These are phyloP conservation scores for Dioszegia aurantiaca DNA, from an alignment of 768 basidiomycete species.

Conservation along the genomic window DNA sequence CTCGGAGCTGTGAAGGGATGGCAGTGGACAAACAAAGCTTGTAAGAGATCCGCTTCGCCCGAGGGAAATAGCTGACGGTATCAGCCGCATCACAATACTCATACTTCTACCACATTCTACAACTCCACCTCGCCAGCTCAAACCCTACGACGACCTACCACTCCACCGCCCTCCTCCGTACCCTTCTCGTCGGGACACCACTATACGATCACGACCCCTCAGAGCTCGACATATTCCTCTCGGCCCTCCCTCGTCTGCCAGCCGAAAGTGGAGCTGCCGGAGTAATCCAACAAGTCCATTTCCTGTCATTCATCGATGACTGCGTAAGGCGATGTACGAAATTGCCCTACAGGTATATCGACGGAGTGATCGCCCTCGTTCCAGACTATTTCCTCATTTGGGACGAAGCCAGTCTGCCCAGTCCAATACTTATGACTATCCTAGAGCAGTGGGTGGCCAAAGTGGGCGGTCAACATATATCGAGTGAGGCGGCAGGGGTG, in stretches of 20 bases:
- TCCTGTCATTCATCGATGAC: conserved; percentile 72
- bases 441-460: conserved; percentile 75
- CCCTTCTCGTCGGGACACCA: conserved; percentile 68
- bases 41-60: conserved; percentile 54
- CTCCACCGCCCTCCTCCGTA: conserved; percentile 61
- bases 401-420: conserved; percentile 52
- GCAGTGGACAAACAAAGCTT: conserved; percentile 69
- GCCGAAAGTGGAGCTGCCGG: conserved; percentile 54
- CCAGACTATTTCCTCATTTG: conserved; percentile 29
- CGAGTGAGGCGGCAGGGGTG: conserved; percentile 64
- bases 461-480: conserved; percentile 59
- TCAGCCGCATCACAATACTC: conserved; percentile 57
- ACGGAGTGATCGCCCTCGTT: conserved; percentile 59
- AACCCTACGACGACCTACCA: conserved; percentile 59
- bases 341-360: conserved; percentile 81
- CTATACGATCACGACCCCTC: conserved; percentile 73
- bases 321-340: conserved; percentile 77
- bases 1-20: conserved; percentile 77
- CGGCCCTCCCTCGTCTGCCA: conserved; percentile 59
- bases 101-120: conserved; percentile 70
- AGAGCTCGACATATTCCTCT: conserved; percentile 74
- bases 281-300: conserved; percentile 55
- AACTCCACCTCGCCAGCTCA: conserved; percentile 59
- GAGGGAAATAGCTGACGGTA: background rate
- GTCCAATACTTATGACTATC: conserved; percentile 74